Conservation (phyloP, 495 filamentous ascomycete genomes). For the Schizothecium vesticola region DNA sequence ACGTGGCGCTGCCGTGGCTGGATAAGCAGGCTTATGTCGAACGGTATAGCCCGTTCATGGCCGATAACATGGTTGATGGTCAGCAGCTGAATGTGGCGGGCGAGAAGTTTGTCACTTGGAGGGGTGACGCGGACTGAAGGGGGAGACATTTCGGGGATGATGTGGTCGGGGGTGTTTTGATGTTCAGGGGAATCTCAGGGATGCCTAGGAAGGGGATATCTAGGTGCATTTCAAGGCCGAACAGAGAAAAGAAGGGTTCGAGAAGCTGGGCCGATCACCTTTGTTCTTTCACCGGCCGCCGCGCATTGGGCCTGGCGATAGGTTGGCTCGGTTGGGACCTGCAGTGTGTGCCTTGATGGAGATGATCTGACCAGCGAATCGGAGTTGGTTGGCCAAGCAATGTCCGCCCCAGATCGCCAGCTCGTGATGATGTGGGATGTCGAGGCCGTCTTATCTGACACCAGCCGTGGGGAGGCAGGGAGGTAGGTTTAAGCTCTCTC, state of each 20-base stretch:
- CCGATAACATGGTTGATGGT: conserved; percentile 2
- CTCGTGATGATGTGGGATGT: background rate
- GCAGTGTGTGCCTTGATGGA: background rate
- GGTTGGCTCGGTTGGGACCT: background rate
- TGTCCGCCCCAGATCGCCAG: background rate
- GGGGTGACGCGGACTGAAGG: background rate
- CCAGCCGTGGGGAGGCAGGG: background rate
- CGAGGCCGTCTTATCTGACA: background rate
- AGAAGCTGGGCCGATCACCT: background rate
- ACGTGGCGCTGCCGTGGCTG: conserved; percentile 8
- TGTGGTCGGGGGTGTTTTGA: background rate
- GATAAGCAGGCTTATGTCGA: conserved; percentile 3
- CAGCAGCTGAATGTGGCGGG: conserved; percentile 6
- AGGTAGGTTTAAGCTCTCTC: background rate
- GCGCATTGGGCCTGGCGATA: background rate
- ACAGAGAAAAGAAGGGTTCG: background rate
- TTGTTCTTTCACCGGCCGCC: background rate
- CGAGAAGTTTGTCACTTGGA: conserved; percentile 1
- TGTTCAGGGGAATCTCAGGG: background rate
- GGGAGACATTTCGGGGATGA: background rate
- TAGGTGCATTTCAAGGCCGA: background rate
- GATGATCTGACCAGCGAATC: background rate
- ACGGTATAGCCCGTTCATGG: conserved; percentile 10
- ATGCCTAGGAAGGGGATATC: background rate
- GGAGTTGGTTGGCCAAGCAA: background rate